Conservation (phyloP, 2,329 filamentous ascomycete species). For the Botrytis galanthina region DNA sequence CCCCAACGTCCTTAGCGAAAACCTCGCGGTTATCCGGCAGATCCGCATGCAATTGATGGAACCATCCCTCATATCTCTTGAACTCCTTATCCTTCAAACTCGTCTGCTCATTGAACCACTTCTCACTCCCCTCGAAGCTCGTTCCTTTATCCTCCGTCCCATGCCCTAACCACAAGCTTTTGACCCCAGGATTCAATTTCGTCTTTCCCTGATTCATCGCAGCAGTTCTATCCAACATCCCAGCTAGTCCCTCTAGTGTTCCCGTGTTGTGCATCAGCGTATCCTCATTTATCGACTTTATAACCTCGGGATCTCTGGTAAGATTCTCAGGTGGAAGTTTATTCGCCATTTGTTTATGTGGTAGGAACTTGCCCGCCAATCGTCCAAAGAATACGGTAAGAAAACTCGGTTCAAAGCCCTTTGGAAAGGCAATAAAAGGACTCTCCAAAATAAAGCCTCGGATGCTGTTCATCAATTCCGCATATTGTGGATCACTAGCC, state of each 20-base stretch:
- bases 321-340: conserved; percentile 62
- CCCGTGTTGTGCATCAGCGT: conserved; percentile 76
- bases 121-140: conserved; percentile 61
- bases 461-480: conserved; percentile 57
- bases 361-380: conserved; percentile 65
- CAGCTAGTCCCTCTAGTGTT: conserved; percentile 76
- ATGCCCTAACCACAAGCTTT: conserved; percentile 69
- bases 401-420: conserved; percentile 59
- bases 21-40: conserved; percentile 38
- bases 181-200: conserved; percentile 52
- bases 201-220: conserved; percentile 57
- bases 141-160: conserved; percentile 73
- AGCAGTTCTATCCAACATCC: conserved; percentile 71
- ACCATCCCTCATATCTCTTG: conserved; percentile 72
- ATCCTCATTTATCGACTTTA: conserved; percentile 62
- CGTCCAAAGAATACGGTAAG: conserved; percentile 65
- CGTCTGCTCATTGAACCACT: conserved; percentile 57
- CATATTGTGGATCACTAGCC: conserved; percentile 50
- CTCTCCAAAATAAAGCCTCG: conserved; percentile 72
- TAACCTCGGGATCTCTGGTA: conserved; percentile 64
- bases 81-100: conserved; percentile 66
- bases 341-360: conserved; percentile 61
- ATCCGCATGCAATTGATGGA: conserved; percentile 71
- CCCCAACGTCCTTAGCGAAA: conserved; percentile 56
- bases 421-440: conserved; percentile 75